Percentiles rank a stretch among this genome's conserved stretches.
Evolutionary conservation across 1,284 basidiomycete species (phyloP).

Genomic region (Cryptococcus sp.): DNA sequence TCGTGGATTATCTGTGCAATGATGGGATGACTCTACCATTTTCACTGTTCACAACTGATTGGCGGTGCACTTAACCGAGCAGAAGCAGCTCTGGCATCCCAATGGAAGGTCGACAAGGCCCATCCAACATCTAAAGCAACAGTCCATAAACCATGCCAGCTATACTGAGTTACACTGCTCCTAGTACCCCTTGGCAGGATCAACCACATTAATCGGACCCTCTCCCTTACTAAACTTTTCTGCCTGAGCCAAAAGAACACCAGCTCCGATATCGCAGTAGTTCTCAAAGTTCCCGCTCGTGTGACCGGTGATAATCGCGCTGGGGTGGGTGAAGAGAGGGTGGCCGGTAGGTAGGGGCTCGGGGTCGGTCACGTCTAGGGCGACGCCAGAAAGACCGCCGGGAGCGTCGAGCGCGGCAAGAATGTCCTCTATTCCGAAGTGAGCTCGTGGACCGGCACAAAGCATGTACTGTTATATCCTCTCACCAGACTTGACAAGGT

Average conservation of each 20-base stretch:
- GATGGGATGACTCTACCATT: too few relatives aligned
- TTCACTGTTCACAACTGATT: too few relatives aligned
- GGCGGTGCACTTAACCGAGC: too few relatives aligned
- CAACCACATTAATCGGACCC: slow-evolving; percentile 14
- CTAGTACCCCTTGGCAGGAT: slow-evolving; percentile 16
- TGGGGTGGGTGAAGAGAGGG: slow-evolving; percentile 31
- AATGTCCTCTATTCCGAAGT: slow-evolving; percentile 3
- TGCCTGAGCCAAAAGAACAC: slow-evolving; percentile 32
- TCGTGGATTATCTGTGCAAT: too few relatives aligned
- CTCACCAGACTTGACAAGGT: slow-evolving; percentile 35
- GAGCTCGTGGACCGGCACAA: background rate
- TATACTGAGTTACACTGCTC: background rate
- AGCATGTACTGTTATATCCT: background rate
- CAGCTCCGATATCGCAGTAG: slow-evolving; percentile 27
- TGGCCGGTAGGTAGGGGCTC: slow-evolving; percentile 35
- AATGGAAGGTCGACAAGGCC: too few relatives aligned
- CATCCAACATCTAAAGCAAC: background rate
- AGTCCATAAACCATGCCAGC: background rate
- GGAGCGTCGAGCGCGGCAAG: too few relatives aligned
- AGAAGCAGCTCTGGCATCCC: too few relatives aligned
- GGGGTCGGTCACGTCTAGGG: slow-evolving; percentile 43
- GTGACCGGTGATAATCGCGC: slow-evolving; percentile 33
- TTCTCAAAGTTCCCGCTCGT: slow-evolving; percentile 25
- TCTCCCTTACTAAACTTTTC: slow-evolving; percentile 29
- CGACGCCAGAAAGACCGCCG: slow-evolving; percentile 14